These are phyloP conservation scores for Cytospora schulzeri DNA, from an alignment of 2,329 filamentous ascomycete genomes.

Conservation along the genomic window DNA sequence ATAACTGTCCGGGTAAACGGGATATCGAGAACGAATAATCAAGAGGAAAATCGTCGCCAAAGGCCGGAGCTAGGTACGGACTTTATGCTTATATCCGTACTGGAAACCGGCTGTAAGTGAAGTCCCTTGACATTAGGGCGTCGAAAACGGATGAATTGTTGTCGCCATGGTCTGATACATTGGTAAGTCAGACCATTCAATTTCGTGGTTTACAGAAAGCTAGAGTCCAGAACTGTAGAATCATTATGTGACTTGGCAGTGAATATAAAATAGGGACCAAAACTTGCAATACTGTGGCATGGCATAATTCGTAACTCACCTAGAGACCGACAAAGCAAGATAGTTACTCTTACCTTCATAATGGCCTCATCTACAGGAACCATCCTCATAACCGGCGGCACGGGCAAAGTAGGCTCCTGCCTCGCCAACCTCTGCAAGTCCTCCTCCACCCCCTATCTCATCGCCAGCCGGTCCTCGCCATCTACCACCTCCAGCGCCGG, in stretches of 20 bases:
- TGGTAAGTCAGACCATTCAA: background rate
- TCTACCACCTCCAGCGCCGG: slow-evolving; percentile 33
- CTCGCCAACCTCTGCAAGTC: slow-evolving; percentile 40
- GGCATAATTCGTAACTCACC: background rate
- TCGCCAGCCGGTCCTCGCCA: slow-evolving; percentile 42
- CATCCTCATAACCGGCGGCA: slow-evolving; percentile 48
- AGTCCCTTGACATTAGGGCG: background rate
- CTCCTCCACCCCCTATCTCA: slow-evolving; percentile 35
- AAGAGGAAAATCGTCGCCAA: background rate
- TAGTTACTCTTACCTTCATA: too few relatives aligned
- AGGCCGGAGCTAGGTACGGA: background rate
- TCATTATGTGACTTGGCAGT: background rate
- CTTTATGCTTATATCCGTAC: background rate
- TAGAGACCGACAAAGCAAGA: too few relatives aligned
- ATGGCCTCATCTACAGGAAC: slow-evolving; percentile 23
- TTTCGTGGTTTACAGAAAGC: too few relatives aligned
- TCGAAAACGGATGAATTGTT: background rate
- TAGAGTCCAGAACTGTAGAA: too few relatives aligned
- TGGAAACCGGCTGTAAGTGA: too few relatives aligned
- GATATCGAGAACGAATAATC: too few relatives aligned
- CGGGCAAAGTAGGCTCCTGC: slow-evolving; percentile 46
- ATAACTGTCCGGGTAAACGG: too few relatives aligned
- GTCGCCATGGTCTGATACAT: background rate
- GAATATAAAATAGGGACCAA: background rate
- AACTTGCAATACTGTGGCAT: background rate